These are phyloP conservation scores for Vitellaria paradoxa DNA, from an alignment of 179 eudicot genomes.

Conservation along the genomic window DNA sequence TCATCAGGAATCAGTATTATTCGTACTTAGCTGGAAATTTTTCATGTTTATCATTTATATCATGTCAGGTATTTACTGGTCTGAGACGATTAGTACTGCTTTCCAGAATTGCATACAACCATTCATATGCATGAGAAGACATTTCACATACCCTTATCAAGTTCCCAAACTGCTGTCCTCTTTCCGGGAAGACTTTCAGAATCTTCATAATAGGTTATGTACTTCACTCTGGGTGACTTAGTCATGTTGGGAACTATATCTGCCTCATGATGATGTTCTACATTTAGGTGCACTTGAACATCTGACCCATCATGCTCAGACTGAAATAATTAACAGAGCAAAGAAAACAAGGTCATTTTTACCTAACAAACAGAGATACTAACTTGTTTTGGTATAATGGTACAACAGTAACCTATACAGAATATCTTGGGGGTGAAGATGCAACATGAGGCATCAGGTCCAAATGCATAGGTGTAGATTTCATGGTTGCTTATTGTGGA, in stretches of 20 bases:
- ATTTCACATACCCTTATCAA: conserved; percentile 73
- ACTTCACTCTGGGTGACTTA: conserved; percentile 71
- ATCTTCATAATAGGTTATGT: conserved; percentile 94
- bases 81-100: no score
- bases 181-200: conserved; percentile 88
- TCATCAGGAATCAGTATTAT: conserved; percentile 9
- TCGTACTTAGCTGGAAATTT: neutral
- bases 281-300: conserved; percentile 81
- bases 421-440: neutral
- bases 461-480: neutral
- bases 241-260: conserved; percentile 90
- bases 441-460: neutral
- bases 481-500: neutral
- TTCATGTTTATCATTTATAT: neutral
- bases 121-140: conserved; percentile 13
- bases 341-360: conserved; percentile 6
- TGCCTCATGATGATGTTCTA: conserved; percentile 52
- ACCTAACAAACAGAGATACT: neutral
- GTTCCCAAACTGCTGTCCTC: conserved; percentile 97
- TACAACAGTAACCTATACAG: no score
- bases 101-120: conserved; percentile 6
- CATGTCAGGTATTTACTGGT: neutral
- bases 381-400: neutral
- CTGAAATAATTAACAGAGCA: conserved; percentile 32
- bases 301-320: conserved; percentile 93